These are phyloP conservation scores for Jasminum sambac DNA, from an alignment of 257 asterid genomes.

Conservation along the genomic window DNA sequence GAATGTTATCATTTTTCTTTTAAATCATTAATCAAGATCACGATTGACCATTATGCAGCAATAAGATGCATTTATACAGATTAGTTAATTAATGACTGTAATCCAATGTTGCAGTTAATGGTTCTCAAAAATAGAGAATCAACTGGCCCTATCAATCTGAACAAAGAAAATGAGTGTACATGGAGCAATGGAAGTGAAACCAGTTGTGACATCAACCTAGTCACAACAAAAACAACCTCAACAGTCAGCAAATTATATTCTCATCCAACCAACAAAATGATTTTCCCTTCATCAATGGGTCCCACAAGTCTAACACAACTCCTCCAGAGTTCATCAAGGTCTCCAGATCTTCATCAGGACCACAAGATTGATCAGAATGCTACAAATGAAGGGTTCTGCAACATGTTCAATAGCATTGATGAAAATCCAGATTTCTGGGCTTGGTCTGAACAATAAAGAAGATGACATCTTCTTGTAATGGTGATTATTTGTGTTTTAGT, in stretches of 20 bases:
- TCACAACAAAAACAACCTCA: slow-evolving; percentile 33
- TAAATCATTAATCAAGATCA: too few species aligned
- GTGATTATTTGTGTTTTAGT: neutral
- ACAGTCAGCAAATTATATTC: slow-evolving; percentile 35
- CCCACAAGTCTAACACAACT: slow-evolving; percentile 37
- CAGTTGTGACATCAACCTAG: slow-evolving; percentile 59
- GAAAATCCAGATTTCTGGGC: slow-evolving; percentile 72
- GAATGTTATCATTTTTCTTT: too few species aligned
- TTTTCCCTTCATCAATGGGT: slow-evolving; percentile 29
- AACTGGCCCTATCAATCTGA: slow-evolving; percentile 44
- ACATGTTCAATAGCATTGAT: slow-evolving; percentile 56
- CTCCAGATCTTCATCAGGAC: slow-evolving; percentile 30
- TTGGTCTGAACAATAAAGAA: slow-evolving; percentile 64
- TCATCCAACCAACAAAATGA: slow-evolving; percentile 25
- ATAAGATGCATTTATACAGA: too few species aligned
- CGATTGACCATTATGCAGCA: neutral
- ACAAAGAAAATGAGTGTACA: slow-evolving; percentile 65
- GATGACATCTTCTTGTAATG: neutral
- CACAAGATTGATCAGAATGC: slow-evolving; percentile 35
- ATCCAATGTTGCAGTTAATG: slow-evolving; percentile 47
- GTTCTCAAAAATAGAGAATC: slow-evolving; percentile 48
- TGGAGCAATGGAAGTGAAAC: slow-evolving; percentile 81
- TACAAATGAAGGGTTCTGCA: slow-evolving; percentile 51
- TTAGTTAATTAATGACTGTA: neutral
- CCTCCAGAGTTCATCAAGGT: slow-evolving; percentile 38